Conservation (phyloP, 1,284 basidiomycete species). For the Phylloporus sp. region DNA sequence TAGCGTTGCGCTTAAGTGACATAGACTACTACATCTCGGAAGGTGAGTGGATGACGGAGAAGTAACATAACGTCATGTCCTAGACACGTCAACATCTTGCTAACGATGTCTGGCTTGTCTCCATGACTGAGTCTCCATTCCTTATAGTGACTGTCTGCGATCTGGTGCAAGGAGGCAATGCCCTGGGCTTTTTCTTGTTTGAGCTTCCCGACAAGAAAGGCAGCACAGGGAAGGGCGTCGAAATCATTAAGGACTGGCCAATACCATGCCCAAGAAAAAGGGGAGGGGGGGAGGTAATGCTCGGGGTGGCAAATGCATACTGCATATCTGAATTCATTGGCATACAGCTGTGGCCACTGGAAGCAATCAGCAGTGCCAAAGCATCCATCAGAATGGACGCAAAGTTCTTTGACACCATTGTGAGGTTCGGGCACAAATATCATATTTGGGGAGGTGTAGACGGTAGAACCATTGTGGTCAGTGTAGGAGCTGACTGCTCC, state of each 20-base stretch:
- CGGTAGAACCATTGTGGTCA: too few relatives aligned
- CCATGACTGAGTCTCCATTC: background rate
- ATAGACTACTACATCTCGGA: too few relatives aligned
- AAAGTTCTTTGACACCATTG: background rate
- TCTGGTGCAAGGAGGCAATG: background rate
- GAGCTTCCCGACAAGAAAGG: constrained; percentile 8
- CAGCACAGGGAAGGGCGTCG: background rate
- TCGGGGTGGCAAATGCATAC: background rate
- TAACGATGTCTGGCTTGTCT: constrained; percentile 7
- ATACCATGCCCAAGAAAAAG: constrained; percentile 15
- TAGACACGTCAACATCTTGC: too few relatives aligned
- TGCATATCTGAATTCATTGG: background rate
- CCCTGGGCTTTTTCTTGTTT: background rate
- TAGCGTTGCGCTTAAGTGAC: background rate
- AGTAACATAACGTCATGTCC: too few relatives aligned
- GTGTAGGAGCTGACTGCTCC: too few relatives aligned
- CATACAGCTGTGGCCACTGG: background rate
- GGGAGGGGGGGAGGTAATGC: background rate
- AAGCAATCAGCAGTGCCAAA: background rate
- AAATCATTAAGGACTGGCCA: constrained; percentile 1
- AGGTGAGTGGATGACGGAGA: too few relatives aligned
- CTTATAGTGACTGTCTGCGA: too few relatives aligned
- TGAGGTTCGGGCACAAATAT: background rate
- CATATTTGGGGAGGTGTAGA: too few relatives aligned
- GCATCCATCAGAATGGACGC: background rate